Evolutionary conservation across 495 filamentous ascomycete species (phyloP), one percentile per base, ranked within the genome.

Genomic region (Podospora comata): DNA sequence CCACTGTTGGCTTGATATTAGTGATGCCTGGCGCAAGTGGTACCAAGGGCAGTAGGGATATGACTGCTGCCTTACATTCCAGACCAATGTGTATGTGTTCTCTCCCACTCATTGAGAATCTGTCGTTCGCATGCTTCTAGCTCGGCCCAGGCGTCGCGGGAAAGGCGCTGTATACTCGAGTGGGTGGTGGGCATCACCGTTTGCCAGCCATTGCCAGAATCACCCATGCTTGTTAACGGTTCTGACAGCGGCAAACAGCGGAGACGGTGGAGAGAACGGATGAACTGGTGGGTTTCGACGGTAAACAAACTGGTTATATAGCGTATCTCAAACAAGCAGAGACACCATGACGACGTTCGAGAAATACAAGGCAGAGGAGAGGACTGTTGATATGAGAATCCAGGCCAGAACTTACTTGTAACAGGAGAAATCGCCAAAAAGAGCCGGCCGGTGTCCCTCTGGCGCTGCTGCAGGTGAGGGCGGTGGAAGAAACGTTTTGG

Each of bases 101-200:
- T 60, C 55, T 77, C 77, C 77, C 75, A 79, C 11, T 77, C 74
- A n/a, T 59, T 56, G 5, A 79, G 60, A n/a, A 76, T 74, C 60
- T 77, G 71, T 11, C 69, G 68, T 63, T 77, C 77, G 48, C 69
- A 69, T 15, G 68, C 69, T 56, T 79, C 77, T 20, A 79, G 28
- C 48, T 79, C 72, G 13, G 70, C 20, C 16, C 69, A 64, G 7
- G 61, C 61, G 19, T 63, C 61, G 9, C 32, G 27, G 6, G 71
- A 62, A 16, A 79, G 69, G n/a, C 77, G 69, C 28, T 75, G 71
- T n/a, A 76, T 72, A 1, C 71, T 75, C 3, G 71, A 62, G 57
- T 71, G 73, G 65, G 74, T 72, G 1, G 74, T 74, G 6, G 77
- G 75, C 69, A 77, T 62, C 48, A 77, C 77, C 4, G 72, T 79